These are phyloP conservation scores for Aspergillus affinis DNA, from an alignment of 495 filamentous ascomycete genomes.

Conservation along the genomic window DNA sequence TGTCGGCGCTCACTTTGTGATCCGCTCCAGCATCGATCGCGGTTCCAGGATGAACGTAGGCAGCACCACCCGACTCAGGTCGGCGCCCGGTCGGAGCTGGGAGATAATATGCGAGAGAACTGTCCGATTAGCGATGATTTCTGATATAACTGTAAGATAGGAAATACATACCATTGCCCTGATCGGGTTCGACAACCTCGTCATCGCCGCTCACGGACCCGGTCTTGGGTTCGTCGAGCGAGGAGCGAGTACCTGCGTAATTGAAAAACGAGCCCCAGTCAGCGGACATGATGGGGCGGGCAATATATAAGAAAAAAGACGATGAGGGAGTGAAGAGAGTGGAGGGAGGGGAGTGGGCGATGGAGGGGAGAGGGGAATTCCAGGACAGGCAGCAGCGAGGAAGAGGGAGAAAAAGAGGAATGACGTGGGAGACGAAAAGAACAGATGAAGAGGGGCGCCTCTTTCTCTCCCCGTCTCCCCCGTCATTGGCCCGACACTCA, in stretches of 20 bases:
- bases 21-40: constrained; percentile 95
- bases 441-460: not conserved
- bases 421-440: constrained; percentile 18
- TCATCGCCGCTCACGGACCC: constrained; percentile 57
- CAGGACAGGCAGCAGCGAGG: constrained; percentile 5
- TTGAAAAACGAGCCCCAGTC: constrained; percentile 29
- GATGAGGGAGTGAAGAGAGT: constrained; percentile 1
- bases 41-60: constrained; percentile 98
- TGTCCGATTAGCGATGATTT: constrained; percentile 25
- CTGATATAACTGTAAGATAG: not conserved
- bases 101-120: constrained; percentile 95
- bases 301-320: constrained; percentile 2
- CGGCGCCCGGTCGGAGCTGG: constrained; percentile 91
- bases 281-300: constrained; percentile 33
- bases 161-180: constrained; percentile 53
- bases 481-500: constrained; percentile 7
- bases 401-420: constrained; percentile 16
- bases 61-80: constrained; percentile 89
- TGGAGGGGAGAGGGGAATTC: constrained; percentile 4
- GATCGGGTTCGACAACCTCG: constrained; percentile 72
- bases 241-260: constrained; percentile 52
- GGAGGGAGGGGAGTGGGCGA: constrained; percentile 3
- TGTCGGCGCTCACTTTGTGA: constrained; percentile 75
- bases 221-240: constrained; percentile 47
- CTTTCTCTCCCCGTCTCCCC: too few relatives aligned